Conservation (phyloP, 2,329 filamentous ascomycete genomes). For the Phyllosticta citribraziliensis region DNA sequence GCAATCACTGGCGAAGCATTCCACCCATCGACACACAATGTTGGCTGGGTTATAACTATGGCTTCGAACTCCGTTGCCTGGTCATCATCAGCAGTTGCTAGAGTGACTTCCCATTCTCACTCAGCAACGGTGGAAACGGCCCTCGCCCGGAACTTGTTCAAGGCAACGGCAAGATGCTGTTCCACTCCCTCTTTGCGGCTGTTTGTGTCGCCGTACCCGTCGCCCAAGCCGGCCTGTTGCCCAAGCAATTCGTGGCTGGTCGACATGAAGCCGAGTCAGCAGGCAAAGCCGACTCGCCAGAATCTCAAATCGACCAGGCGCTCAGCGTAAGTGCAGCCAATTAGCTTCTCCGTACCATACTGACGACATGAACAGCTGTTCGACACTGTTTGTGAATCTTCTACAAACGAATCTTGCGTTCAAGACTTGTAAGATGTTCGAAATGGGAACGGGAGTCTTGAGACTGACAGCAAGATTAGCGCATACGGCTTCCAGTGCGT, state of each 20-base stretch:
- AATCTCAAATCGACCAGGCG: not conserved
- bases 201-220: not conserved
- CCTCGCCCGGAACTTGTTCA: not conserved
- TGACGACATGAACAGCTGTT: not conserved
- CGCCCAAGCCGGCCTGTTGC: not conserved
- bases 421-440: not conserved
- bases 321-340: not conserved
- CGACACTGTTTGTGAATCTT: not conserved
- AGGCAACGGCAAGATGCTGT: not conserved
- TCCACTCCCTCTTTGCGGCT: not conserved
- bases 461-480: not conserved
- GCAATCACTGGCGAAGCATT: not conserved
- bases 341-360: not conserved
- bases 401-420: not conserved
- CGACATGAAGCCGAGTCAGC: not conserved
- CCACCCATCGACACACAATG: not conserved
- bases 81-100: constrained; percentile 5
- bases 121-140: not conserved
- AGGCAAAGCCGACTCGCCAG: not conserved
- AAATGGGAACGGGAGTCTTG: not conserved
- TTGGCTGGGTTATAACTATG: not conserved
- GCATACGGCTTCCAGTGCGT: not conserved
- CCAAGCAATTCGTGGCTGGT: not conserved
- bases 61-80: not conserved
- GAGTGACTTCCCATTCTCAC: constrained; percentile 4